phyloP scores from a whole-genome alignment of 139 green algal species.

The Chlamydomonas schloesseri region DNA sequence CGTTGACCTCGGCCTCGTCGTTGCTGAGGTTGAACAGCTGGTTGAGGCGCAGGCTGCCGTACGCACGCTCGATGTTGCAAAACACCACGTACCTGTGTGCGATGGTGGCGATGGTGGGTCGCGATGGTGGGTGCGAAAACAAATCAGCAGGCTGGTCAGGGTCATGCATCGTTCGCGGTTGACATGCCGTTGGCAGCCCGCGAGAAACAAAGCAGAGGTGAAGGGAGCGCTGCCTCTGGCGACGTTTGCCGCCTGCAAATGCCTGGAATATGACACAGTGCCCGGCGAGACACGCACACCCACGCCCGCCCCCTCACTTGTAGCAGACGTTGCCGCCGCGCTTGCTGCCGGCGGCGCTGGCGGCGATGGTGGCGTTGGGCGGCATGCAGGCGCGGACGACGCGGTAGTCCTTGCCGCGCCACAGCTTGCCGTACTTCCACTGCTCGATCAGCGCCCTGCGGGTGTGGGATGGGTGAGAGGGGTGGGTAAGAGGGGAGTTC shows the following conservation, averaged over 20 bases:
- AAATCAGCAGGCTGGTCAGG: too few species aligned
- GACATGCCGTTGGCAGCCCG: too few species aligned
- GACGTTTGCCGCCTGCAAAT: too few species aligned
- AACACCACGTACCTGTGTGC: constrained; percentile 24
- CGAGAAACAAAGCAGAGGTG: too few species aligned
- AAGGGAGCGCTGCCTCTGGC: too few species aligned
- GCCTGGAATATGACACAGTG: too few species aligned
- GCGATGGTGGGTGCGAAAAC: too few species aligned
- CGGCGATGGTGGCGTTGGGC: neutral
- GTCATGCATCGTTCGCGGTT: too few species aligned
- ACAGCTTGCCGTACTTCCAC: neutral
- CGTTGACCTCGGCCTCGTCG: constrained; percentile 11
- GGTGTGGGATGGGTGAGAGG: neutral
- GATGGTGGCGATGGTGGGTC: too few species aligned
- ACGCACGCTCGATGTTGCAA: neutral
- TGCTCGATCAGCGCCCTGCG: neutral
- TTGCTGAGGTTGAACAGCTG: constrained; percentile 24
- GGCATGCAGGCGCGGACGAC: constrained; percentile 7
- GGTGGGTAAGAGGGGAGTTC: neutral
- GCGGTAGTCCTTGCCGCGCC: constrained; percentile 34
- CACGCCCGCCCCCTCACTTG: neutral
- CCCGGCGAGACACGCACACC: too few species aligned
- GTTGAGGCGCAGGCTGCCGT: neutral
- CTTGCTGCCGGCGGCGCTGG: too few species aligned
- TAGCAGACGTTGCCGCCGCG: constrained; percentile 3